Evolutionary conservation across 192 early-diverging fungal species (phyloP).

Genomic region (Coemansia sp.): DNA sequence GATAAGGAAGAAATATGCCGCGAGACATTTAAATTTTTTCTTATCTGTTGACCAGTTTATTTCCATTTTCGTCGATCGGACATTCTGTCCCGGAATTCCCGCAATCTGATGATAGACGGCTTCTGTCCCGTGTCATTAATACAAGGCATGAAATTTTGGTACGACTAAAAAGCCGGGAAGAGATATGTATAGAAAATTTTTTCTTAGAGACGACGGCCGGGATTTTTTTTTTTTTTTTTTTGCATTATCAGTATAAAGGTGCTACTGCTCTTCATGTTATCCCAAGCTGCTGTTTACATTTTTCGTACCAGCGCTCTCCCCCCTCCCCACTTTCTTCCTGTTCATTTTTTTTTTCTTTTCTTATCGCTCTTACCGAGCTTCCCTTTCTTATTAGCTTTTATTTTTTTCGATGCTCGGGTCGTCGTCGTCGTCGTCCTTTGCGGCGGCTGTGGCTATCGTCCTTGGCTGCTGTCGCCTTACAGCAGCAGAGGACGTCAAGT

Average conservation of each 20-base stretch:
- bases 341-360: background rate
- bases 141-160: too few species aligned
- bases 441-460: constrained; percentile 32
- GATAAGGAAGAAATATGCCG: background rate
- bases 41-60: background rate
- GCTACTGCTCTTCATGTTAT: background rate
- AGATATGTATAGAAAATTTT: background rate
- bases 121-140: too few species aligned
- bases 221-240: background rate
- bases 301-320: background rate
- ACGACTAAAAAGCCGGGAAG: too few species aligned
- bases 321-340: background rate
- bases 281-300: background rate
- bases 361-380: background rate
- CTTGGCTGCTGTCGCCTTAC: background rate
- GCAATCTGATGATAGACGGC: background rate
- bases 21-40: background rate
- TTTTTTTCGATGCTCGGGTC: constrained; percentile 24
- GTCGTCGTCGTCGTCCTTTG: constrained; percentile 34
- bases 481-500: constrained; percentile 59
- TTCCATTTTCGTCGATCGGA: background rate
- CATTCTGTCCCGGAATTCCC: background rate
- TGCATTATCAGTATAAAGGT: background rate
- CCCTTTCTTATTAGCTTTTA: background rate
- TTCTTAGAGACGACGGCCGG: background rate